Percentiles rank a stretch among this genome's conserved stretches.
Conservation (phyloP, 2,329 filamentous ascomycete species). For the Cadophora sp. region DNA sequence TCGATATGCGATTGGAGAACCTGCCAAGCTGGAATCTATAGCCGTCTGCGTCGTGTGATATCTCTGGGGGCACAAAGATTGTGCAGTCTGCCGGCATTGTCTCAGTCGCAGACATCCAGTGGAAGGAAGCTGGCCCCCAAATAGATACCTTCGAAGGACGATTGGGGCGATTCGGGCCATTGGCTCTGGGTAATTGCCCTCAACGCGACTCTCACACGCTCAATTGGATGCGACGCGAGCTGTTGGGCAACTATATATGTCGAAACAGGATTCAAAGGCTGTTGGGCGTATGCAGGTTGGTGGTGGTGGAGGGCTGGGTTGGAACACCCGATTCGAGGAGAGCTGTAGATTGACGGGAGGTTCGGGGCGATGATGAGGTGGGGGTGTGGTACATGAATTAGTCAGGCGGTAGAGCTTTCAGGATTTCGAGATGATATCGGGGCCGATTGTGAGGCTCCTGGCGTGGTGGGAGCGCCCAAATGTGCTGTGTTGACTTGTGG, state of each 20-base stretch:
- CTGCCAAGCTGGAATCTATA: slow-evolving; percentile 22
- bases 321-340: slow-evolving; percentile 33
- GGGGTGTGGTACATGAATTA: neutral
- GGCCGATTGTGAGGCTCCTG: neutral
- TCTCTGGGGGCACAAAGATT: slow-evolving; percentile 29
- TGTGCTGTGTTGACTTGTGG: neutral
- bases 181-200: slow-evolving; percentile 11
- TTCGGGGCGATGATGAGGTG: slow-evolving; percentile 8
- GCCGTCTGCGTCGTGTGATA: slow-evolving; percentile 30
- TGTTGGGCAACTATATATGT: slow-evolving; percentile 19
- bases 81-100: slow-evolving; percentile 20
- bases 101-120: slow-evolving; percentile 39
- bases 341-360: slow-evolving; percentile 21
- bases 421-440: neutral
- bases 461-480: neutral
- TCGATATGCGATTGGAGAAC: slow-evolving; percentile 59
- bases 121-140: slow-evolving; percentile 39
- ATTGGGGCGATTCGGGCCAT: slow-evolving; percentile 41
- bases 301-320: neutral
- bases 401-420: no score
- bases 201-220: neutral
- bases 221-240: slow-evolving; percentile 8
- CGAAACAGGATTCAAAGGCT: slow-evolving; percentile 14
- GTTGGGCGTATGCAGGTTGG: slow-evolving; percentile 16
- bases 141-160: slow-evolving; percentile 43